These are phyloP conservation scores for Biscogniauxia marginata DNA, from an alignment of 2,329 filamentous ascomycete genomes.

Conservation along the genomic window DNA sequence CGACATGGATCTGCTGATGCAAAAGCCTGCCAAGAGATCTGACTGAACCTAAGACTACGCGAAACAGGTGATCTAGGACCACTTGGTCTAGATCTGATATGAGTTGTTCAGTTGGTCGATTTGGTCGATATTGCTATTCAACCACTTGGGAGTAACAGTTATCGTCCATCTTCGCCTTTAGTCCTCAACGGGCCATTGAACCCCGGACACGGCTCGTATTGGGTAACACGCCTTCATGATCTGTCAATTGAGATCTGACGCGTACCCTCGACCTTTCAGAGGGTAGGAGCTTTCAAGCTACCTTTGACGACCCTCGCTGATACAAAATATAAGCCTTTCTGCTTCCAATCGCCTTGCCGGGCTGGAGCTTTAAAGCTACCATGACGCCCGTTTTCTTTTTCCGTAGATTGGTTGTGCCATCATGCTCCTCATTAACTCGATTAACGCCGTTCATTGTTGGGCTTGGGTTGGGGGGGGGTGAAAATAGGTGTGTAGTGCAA, in stretches of 20 bases:
- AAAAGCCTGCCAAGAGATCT: not conserved
- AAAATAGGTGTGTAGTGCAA: constrained; percentile 31
- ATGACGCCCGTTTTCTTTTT: constrained; percentile 48
- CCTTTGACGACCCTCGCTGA: constrained; percentile 44
- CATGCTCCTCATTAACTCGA: constrained; percentile 35
- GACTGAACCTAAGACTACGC: not conserved
- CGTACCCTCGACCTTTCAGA: constrained; percentile 19
- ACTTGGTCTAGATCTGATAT: constrained; percentile 21
- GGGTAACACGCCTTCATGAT: constrained; percentile 6
- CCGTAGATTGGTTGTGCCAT: constrained; percentile 13
- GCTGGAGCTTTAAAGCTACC: constrained; percentile 67
- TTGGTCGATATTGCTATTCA: constrained; percentile 12
- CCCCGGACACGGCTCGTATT: not conserved
- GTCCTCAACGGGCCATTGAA: constrained; percentile 3
- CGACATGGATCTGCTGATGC: not conserved
- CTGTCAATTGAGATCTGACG: constrained; percentile 6
- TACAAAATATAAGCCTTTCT: constrained; percentile 28
- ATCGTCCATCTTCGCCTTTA: constrained; percentile 10
- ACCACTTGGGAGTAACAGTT: constrained; percentile 26
- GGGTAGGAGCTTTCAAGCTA: constrained; percentile 51
- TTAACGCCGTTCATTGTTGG: constrained; percentile 33
- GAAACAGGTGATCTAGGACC: constrained; percentile 8
- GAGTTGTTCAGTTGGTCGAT: constrained; percentile 13
- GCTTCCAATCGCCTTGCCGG: constrained; percentile 37
- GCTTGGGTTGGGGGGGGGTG: constrained; percentile 26